Evolutionary conservation across 176 grass and related monocot species (phyloP), one percentile per base, ranked within the genome.

Genomic region (Poa annua): DNA sequence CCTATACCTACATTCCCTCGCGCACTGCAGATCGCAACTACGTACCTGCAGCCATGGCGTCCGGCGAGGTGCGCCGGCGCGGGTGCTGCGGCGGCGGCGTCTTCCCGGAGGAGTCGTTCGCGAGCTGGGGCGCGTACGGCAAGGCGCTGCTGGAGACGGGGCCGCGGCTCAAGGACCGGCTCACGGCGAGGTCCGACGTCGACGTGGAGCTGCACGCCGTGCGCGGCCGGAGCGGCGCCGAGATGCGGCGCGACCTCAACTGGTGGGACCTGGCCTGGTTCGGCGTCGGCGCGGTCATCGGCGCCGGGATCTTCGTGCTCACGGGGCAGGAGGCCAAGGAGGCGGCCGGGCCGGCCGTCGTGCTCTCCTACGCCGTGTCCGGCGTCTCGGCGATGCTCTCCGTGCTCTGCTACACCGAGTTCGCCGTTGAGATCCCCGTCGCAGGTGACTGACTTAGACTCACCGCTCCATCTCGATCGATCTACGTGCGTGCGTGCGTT

Each of bases 371-470:
- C 70, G 95, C 90, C 32, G 78, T 97, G 21, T 97, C 95, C 38
- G 95, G 95, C 56, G 10, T 97, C 38, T 97, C 90, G 20, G 95
- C 95, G 86, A 97, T 97, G 95, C 95, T 97, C 55, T 92, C 95
- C 35, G 95, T 97, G 49, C 89, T 97, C 80, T 97, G 95, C 64
- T 97, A 97, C 85, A 97, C 95, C 20, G 95, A 97, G 92, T 97
- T 97, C 71, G 95, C 95, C 75, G 77, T 97, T 63, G 95, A 97
- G 71, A 97, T 97, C 62, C 95, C 95, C 21, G 92, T 92, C 75
- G 95, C 95, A 34, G 95, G 95, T 83, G 4, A 11, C 12, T 47
- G 11, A 8, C 47, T 42, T 6, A n/a, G 36, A 39, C 29, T 11
- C 44, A 10, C 44, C 0, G 6, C 21, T 72, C 69, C 44, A 69